Base-by-base conservation (phyloP, 192 early-diverging fungal genomes). In the Kickxella alabastrina region DNA sequence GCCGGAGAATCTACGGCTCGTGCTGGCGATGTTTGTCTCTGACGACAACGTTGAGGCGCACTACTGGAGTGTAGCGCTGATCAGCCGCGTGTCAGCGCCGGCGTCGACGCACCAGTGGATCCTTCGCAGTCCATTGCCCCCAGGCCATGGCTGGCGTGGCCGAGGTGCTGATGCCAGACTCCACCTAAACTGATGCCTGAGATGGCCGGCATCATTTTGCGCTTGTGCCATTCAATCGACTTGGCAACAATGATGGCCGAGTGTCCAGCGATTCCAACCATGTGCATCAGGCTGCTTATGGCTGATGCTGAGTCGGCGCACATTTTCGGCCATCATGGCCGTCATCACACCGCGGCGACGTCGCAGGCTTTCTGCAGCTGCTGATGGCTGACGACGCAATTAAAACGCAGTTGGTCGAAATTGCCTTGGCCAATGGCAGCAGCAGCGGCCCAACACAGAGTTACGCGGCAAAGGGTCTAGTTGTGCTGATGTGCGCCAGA, bases 31-130 rank as follows among this genome's bases (percentile, higher is more conserved):
- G 34, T 59, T 71, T 35, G 52, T 62, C 6, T 26, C 48, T 18
- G 46, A 34, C 23, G 62, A 60, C 14, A 66, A 76, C 38, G 26
- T 43, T 13, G 73, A 69, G 4, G 51, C 62, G 21, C 61, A 65
- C 27, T 59, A 64, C 39, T 76, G 73, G 61, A 49, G 52, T 34
- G 43, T 69, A 12, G 49, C 54, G 25, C 62, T 76, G 43, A 52
- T 65, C 29, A 53, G 54, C 26, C 52, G 49, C 4, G 46, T 59
- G 8, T 45, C 73, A 6, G 23, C 46, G 12, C 50, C 35, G 25
- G 54, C 59, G 36, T n/a, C 43, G 7, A 53, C 66, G n/a, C 73
- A 76, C 54, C 19, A 15, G 39, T 69, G 66, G 61, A 68, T 76
- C 4, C 27, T 76, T 17, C 46, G 19, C 32, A 69, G 73, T 39